Conservation (phyloP, 441 rosid genomes). For the Cnidoscolus chayamansa region DNA sequence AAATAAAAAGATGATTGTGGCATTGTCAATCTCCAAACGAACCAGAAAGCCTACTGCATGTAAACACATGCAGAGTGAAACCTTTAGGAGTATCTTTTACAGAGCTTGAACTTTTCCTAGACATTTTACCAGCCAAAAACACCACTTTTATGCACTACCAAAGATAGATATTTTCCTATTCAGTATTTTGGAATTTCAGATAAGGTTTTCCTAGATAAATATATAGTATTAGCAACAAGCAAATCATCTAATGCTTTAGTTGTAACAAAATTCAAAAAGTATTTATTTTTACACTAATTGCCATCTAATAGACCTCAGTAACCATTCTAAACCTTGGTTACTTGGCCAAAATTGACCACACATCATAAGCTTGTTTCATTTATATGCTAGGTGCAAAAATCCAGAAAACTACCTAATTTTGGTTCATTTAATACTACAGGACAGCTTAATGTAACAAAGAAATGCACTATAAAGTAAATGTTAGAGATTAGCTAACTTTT, state of each 20-base stretch:
- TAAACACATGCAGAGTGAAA: not conserved
- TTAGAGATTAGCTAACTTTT: constrained; percentile 6
- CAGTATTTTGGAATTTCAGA: not conserved
- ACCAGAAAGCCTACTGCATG: not conserved
- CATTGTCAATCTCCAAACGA: not conserved
- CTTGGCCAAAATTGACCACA: not conserved
- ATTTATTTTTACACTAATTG: not conserved
- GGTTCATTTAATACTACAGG: constrained; percentile 2
- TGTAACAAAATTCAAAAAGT: too few species aligned
- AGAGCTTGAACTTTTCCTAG: too few species aligned
- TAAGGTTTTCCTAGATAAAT: not conserved
- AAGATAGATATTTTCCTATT: not conserved
- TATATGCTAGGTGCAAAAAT: not conserved
- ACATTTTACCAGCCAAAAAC: not conserved
- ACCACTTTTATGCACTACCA: not conserved
- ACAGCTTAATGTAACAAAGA: not conserved
- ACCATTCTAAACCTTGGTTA: not conserved
- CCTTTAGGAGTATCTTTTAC: not conserved
- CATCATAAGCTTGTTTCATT: not conserved
- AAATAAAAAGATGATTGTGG: not conserved
- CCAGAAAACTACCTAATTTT: not conserved
- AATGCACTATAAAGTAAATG: not conserved
- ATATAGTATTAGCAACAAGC: too few species aligned
- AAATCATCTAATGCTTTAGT: too few species aligned
- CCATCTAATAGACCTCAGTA: not conserved